Evolutionary conservation across 305 asterid species (phyloP).

Genomic region (Fraxinus xanthoxyloides): DNA sequence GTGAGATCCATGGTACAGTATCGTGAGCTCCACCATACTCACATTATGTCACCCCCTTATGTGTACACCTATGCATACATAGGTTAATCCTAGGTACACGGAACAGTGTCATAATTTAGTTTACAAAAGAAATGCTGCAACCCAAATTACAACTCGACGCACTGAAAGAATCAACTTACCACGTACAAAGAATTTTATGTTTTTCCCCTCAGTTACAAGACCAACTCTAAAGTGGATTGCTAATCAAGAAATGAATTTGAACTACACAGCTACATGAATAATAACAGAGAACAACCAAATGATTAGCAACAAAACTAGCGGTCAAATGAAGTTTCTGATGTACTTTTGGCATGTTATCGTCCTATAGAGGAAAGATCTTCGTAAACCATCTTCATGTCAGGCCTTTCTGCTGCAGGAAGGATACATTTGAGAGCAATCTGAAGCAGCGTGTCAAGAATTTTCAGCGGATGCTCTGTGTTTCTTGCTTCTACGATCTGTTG

Average conservation of each 20-base stretch:
- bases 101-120: not conserved
- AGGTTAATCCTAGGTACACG: too few relatives aligned
- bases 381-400: conserved; percentile 62
- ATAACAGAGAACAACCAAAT: conserved; percentile 11
- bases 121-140: not conserved
- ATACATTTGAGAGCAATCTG: conserved; percentile 63
- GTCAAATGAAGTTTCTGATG: conserved; percentile 5
- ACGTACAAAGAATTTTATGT: not conserved
- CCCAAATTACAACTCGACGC: not conserved
- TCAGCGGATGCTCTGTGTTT: conserved; percentile 19
- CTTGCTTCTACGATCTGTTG: conserved; percentile 28
- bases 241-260: conserved; percentile 1
- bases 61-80: too few relatives aligned
- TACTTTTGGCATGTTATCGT: conserved; percentile 28
- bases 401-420: conserved; percentile 75
- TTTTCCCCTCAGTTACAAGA: not conserved
- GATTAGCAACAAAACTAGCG: conserved; percentile 21
- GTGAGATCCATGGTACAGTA: too few relatives aligned
- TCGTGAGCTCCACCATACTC: too few relatives aligned
- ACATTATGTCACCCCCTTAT: too few relatives aligned
- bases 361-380: conserved; percentile 58
- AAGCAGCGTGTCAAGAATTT: conserved; percentile 49
- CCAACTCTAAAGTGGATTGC: not conserved
- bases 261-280: not conserved
- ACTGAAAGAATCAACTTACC: not conserved